Evolutionary conservation across 106 monocot genomes (phyloP).

Genomic region (Iris macrosiphon): DNA sequence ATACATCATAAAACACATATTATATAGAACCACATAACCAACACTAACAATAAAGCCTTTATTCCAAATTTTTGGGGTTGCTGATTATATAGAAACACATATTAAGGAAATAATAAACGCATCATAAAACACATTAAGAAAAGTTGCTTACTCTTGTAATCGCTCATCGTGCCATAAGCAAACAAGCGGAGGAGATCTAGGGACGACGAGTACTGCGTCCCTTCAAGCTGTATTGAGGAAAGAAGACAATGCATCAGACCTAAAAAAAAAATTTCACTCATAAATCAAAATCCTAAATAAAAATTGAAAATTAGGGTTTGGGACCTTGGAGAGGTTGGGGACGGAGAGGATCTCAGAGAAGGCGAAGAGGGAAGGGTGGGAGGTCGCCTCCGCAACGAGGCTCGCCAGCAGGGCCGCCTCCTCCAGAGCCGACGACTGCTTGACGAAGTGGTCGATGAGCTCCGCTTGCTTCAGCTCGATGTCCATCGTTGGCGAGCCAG

Average conservation of each 20-base stretch:
- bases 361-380: constrained; percentile 81
- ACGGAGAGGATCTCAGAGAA: constrained; percentile 87
- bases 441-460: constrained; percentile 58
- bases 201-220: constrained; percentile 40
- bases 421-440: constrained; percentile 26
- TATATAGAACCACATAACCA: too few relatives aligned
- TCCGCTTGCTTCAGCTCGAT: constrained; percentile 80
- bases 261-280: too few relatives aligned
- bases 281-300: too few relatives aligned
- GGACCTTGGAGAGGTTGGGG: constrained; percentile 58
- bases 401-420: constrained; percentile 28
- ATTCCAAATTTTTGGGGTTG: too few relatives aligned
- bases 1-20: too few relatives aligned
- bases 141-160: constrained; percentile 85
- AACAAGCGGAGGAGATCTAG: constrained; percentile 72
- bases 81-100: too few relatives aligned
- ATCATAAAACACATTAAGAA: too few relatives aligned
- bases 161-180: constrained; percentile 81
- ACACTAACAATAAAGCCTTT: too few relatives aligned
- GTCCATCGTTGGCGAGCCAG: too few relatives aligned
- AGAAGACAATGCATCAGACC: too few relatives aligned
- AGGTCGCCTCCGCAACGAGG: constrained; percentile 66
- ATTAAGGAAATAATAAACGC: too few relatives aligned
- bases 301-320: too few relatives aligned
- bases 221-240: constrained; percentile 50